Percentiles rank a stretch among this genome's conserved stretches.
phyloP scores from a whole-genome alignment of 306 rosid species.

The Begonia peltatifolia region DNA sequence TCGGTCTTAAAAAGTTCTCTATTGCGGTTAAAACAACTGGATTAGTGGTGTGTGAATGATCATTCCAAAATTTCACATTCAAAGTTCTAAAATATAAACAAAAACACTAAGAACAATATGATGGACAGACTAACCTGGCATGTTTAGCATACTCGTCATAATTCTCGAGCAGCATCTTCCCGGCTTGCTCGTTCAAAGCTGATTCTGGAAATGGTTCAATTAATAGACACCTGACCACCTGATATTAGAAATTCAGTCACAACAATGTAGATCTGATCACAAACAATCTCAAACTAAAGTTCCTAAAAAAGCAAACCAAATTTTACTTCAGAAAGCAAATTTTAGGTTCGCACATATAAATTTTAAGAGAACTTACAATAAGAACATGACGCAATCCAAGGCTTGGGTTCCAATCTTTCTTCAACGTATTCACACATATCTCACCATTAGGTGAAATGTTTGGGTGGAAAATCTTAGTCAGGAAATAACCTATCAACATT shows the following conservation, averaged over 20 bases:
- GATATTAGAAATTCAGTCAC: constrained; percentile 10
- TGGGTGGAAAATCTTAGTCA: constrained; percentile 95
- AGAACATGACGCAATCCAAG: constrained; percentile 91
- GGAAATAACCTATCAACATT: constrained; percentile 54
- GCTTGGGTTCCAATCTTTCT: constrained; percentile 97
- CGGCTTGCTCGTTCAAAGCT: constrained; percentile 95
- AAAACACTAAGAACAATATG: too few relatives aligned
- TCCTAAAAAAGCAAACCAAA: neutral
- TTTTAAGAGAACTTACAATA: constrained; percentile 34
- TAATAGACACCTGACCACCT: constrained; percentile 97
- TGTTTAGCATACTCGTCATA: constrained; percentile 95
- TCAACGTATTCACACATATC: constrained; percentile 94
- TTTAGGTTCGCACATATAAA: neutral
- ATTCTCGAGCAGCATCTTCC: constrained; percentile 82
- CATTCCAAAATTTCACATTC: too few relatives aligned
- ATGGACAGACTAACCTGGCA: constrained; percentile 61
- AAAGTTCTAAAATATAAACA: too few relatives aligned
- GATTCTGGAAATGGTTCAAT: constrained; percentile 98
- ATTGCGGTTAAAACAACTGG: too few relatives aligned
- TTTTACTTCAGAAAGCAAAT: neutral
- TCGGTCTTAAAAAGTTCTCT: too few relatives aligned
- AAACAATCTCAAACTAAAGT: neutral
- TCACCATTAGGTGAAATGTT: constrained; percentile 82
- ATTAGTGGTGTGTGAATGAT: too few relatives aligned
- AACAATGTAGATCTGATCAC: too few relatives aligned